Evolutionary conservation across 2,329 filamentous ascomycete species (phyloP).

Genomic region (Neofusicoccum kwambonambiense): DNA sequence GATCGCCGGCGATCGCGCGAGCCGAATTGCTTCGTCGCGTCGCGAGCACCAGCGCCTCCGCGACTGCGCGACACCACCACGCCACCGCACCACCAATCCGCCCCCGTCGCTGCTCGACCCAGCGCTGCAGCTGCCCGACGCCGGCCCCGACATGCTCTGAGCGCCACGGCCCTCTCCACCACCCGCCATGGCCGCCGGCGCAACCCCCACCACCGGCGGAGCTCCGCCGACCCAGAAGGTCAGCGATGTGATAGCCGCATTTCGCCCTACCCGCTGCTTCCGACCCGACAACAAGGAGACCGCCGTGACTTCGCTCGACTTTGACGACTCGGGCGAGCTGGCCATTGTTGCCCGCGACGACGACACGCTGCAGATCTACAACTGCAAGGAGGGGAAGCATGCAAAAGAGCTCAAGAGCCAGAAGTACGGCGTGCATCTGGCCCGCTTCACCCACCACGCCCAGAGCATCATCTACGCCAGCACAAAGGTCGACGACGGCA

Average conservation of each 20-base stretch:
- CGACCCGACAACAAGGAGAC: constrained; percentile 50
- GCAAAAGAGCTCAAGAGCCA: constrained; percentile 90
- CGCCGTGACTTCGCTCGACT: constrained; percentile 86
- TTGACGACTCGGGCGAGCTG: constrained; percentile 91
- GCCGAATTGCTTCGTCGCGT: not conserved
- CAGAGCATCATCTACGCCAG: constrained; percentile 93
- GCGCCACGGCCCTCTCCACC: not conserved
- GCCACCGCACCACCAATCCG: not conserved
- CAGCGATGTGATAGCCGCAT: constrained; percentile 73
- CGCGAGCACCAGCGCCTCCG: not conserved
- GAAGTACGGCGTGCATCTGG: constrained; percentile 94
- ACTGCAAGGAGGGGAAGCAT: constrained; percentile 83
- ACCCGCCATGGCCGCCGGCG: constrained; percentile 33
- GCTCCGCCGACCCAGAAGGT: constrained; percentile 56
- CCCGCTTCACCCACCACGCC: constrained; percentile 88
- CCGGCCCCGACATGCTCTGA: constrained; percentile 12
- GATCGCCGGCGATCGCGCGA: not conserved
- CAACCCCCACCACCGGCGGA: constrained; percentile 29
- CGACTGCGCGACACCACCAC: not conserved
- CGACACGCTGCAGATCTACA: constrained; percentile 94
- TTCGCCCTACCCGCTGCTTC: constrained; percentile 64
- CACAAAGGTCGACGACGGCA: constrained; percentile 91
- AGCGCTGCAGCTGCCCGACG: not conserved
- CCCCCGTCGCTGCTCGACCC: not conserved
- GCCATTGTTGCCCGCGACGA: constrained; percentile 90